These are phyloP conservation scores for Orbilia quercus DNA, from an alignment of 2,329 filamentous ascomycete genomes.

Conservation along the genomic window DNA sequence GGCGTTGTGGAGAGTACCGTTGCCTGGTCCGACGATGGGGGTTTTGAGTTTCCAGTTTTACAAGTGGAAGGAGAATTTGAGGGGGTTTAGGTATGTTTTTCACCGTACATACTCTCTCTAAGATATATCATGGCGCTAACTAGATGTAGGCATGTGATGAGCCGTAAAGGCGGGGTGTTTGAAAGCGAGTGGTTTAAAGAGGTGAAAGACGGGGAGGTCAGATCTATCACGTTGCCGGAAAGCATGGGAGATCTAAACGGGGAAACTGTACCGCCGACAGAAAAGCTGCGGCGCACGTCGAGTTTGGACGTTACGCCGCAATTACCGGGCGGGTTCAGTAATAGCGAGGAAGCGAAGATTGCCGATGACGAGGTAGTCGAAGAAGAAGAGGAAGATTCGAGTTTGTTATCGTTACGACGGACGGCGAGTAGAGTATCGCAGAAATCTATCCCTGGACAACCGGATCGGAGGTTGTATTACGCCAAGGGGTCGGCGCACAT, in stretches of 20 bases:
- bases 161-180: constrained; percentile 36
- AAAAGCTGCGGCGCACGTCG: constrained; percentile 26
- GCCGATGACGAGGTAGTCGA: constrained; percentile 10
- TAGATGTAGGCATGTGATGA: constrained; percentile 57
- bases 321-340: constrained; percentile 31
- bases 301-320: constrained; percentile 48
- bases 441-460: constrained; percentile 40
- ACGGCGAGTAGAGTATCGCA: constrained; percentile 37
- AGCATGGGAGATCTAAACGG: neutral
- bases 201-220: neutral
- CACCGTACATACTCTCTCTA: neutral
- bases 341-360: constrained; percentile 37
- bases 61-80: constrained; percentile 79
- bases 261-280: neutral
- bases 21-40: constrained; percentile 67
- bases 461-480: constrained; percentile 77
- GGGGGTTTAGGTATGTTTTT: constrained; percentile 72
- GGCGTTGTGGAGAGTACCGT: constrained; percentile 76
- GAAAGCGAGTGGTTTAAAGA: constrained; percentile 34
- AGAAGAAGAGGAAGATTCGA: constrained; percentile 4
- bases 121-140: neutral
- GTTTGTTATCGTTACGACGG: constrained; percentile 9
- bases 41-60: constrained; percentile 72
- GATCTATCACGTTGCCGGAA: constrained; percentile 58
- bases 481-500: constrained; percentile 79